Evolutionary conservation across 2,329 filamentous ascomycete genomes (phyloP).

Genomic region (Arachnopeziza araneosa): DNA sequence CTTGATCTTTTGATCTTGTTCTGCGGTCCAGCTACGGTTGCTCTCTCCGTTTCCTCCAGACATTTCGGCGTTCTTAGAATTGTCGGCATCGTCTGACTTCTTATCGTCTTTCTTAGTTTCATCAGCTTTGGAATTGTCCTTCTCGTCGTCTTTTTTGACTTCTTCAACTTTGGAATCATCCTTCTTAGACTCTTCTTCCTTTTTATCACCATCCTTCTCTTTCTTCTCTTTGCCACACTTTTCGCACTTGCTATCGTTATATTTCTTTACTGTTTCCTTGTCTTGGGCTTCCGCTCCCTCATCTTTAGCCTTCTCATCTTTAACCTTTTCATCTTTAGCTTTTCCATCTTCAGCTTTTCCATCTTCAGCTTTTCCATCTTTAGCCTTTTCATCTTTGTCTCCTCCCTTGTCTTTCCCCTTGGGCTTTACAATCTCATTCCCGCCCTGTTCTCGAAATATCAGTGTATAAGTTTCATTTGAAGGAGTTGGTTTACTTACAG

Average conservation of each 20-base stretch:
- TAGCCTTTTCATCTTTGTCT: not conserved
- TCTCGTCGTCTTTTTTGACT: not conserved
- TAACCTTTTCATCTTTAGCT: not conserved
- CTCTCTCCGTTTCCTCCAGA: not conserved
- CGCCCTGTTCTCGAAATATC: not conserved
- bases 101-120: constrained; percentile 1
- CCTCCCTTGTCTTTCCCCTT: not conserved
- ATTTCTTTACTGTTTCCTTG: not conserved
- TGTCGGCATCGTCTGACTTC: constrained; percentile 6
- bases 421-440: not conserved
- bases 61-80: not conserved
- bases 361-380: not conserved
- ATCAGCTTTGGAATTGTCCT: not conserved
- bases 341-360: not conserved
- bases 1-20: constrained; percentile 23
- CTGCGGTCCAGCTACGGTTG: constrained; percentile 16
- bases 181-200: constrained; percentile 3
- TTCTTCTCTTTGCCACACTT: not conserved
- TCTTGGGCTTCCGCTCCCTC: not conserved
- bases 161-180: not conserved
- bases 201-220: constrained; percentile 1
- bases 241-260: not conserved
- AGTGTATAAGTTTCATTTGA: not conserved
- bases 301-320: not conserved
- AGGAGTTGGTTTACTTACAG: not conserved